phyloP scores from a whole-genome alignment of 164 flowering plant genomes.

The Cinnamomum micranthum region DNA sequence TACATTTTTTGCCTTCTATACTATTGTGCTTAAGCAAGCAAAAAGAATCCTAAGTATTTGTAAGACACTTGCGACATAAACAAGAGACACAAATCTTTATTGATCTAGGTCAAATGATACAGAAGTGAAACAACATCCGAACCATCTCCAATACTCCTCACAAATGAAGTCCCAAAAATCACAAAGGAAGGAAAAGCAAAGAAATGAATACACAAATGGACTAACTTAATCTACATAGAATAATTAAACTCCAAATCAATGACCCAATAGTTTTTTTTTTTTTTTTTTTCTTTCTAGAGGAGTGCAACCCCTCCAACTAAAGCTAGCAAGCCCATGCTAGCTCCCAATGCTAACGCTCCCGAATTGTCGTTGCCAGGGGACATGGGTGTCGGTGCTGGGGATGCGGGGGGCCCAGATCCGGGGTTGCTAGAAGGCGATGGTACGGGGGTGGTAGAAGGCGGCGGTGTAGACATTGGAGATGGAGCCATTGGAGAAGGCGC shows the following conservation, averaged over 20 bases:
- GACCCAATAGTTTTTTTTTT: not conserved
- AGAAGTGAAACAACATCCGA: constrained; percentile 14
- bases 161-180: not conserved
- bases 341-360: constrained; percentile 25
- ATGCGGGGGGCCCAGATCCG: not conserved
- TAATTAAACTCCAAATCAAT: not conserved
- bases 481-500: not conserved
- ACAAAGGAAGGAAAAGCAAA: not conserved
- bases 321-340: constrained; percentile 24
- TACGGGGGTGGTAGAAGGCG: no score
- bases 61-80: not conserved
- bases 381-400: not conserved
- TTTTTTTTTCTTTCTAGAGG: constrained; percentile 9
- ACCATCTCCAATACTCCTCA: constrained; percentile 11
- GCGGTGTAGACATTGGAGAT: not conserved
- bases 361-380: not conserved
- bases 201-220: constrained; percentile 25
- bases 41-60: not conserved
- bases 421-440: not conserved
- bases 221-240: not conserved
- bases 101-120: constrained; percentile 26
- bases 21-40: not conserved
- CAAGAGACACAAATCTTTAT: constrained; percentile 23
- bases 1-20: not conserved
- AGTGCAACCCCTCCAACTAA: constrained; percentile 32